Conservation (phyloP, 1,284 basidiomycete species). For the Xerocomus amazonicus region DNA sequence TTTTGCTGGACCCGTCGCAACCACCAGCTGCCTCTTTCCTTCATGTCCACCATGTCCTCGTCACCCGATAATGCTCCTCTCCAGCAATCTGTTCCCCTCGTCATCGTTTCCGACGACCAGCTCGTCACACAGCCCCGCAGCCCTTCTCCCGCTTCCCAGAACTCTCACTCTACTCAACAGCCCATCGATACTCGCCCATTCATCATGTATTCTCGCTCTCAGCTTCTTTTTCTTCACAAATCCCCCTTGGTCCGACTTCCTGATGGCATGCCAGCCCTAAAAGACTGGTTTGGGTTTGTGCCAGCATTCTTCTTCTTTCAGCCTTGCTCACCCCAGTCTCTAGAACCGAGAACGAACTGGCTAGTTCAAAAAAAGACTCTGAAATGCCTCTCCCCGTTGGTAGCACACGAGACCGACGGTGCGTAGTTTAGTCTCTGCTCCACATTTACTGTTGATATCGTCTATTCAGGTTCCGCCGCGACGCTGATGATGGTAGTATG, state of each 20-base stretch:
- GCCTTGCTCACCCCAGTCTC: constrained; percentile 21
- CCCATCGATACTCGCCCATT: constrained; percentile 37
- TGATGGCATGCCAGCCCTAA: constrained; percentile 72
- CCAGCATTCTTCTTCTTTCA: constrained; percentile 12
- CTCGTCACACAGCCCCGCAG: constrained; percentile 18
- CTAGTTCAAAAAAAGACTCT: constrained; percentile 60
- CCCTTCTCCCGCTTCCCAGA: constrained; percentile 9
- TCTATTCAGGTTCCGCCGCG: constrained; percentile 63
- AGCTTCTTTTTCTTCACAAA: constrained; percentile 63
- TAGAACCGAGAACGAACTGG: constrained; percentile 59
- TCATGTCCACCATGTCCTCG: constrained; percentile 31
- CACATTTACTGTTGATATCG: constrained; percentile 45
- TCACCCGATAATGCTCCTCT: constrained; percentile 17
- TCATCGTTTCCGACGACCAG: constrained; percentile 19
- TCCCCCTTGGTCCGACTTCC: constrained; percentile 78
- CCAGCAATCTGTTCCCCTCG: constrained; percentile 19
- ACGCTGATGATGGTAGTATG: constrained; percentile 68
- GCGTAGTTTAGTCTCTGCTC: constrained; percentile 59
- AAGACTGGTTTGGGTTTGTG: constrained; percentile 84
- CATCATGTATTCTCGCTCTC: constrained; percentile 61
- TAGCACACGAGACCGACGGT: constrained; percentile 65
- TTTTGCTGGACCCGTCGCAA: constrained; percentile 16
- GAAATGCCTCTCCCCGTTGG: constrained; percentile 48
- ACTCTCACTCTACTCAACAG: constrained; percentile 9
- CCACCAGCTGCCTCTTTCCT: constrained; percentile 6